A percentile compares a stretch with the other conserved stretches of the same genome.
Evolutionary conservation across 495 filamentous ascomycete genomes (phyloP).

Genomic region (Penicillium argentinense): DNA sequence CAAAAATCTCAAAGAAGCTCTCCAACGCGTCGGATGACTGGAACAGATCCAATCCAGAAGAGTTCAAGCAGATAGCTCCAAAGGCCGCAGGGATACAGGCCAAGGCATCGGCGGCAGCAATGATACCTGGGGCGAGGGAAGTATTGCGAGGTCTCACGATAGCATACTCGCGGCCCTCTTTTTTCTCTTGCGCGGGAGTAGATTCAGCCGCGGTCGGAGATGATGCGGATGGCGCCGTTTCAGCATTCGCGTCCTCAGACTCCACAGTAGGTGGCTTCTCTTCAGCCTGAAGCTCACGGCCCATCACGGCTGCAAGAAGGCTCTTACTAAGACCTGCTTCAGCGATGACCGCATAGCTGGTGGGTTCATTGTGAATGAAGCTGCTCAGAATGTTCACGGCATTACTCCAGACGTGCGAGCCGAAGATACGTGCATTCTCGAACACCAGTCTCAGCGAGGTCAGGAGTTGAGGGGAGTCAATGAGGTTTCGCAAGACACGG

Average conservation of each 20-base stretch:
- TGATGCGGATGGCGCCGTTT: slow-evolving; percentile 23
- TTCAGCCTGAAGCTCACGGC: slow-evolving; percentile 35
- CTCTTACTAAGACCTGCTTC: slow-evolving; percentile 88
- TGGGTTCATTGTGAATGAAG: slow-evolving; percentile 98
- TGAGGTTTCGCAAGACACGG: slow-evolving; percentile 84
- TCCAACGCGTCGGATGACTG: slow-evolving; percentile 77
- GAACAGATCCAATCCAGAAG: slow-evolving; percentile 85
- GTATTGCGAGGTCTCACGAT: slow-evolving; percentile 33
- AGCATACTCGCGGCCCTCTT: slow-evolving; percentile 32
- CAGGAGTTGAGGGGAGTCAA: slow-evolving; percentile 86
- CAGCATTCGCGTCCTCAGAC: slow-evolving; percentile 21
- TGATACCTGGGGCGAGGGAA: slow-evolving; percentile 69
- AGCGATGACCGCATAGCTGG: slow-evolving; percentile 91
- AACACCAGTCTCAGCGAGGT: slow-evolving; percentile 78
- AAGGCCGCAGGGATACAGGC: slow-evolving; percentile 80
- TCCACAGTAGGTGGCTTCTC: slow-evolving; percentile 33
- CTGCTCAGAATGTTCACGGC: slow-evolving; percentile 86
- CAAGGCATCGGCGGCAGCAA: slow-evolving; percentile 83
- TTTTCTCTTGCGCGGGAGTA: slow-evolving; percentile 12
- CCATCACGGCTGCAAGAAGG: slow-evolving; percentile 78
- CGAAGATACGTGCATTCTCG: slow-evolving; percentile 72
- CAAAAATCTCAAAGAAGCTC: slow-evolving; percentile 90
- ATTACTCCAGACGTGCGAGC: slow-evolving; percentile 90
- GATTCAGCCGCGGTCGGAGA: slow-evolving; percentile 15
- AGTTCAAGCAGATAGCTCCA: slow-evolving; percentile 91